Conservation (phyloP, 2,329 filamentous ascomycete species). For the Drechmeria coniospora region DNA sequence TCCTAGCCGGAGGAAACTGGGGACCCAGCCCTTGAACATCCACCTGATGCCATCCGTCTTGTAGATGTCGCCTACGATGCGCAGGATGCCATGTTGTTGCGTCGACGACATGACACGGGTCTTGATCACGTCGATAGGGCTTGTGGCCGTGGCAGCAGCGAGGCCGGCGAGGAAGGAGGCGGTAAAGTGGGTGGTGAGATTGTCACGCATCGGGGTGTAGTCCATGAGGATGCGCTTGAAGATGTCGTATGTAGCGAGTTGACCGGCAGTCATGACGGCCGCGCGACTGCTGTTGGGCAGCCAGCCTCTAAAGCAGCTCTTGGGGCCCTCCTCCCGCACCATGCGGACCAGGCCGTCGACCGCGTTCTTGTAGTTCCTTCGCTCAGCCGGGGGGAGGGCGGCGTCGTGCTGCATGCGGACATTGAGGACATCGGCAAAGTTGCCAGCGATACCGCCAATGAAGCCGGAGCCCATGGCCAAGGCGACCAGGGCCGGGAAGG, state of each 20-base stretch:
- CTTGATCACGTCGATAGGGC: slow-evolving; percentile 79
- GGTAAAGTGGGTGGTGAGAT: slow-evolving; percentile 61
- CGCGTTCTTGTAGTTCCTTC: slow-evolving; percentile 80
- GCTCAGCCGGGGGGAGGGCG: slow-evolving; percentile 54
- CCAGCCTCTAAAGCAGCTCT: slow-evolving; percentile 68
- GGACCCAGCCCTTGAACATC: slow-evolving; percentile 86
- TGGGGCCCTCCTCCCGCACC: slow-evolving; percentile 67
- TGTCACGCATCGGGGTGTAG: slow-evolving; percentile 52
- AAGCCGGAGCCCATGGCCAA: slow-evolving; percentile 77
- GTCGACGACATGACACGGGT: slow-evolving; percentile 67
- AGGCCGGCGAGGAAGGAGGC: slow-evolving; percentile 67
- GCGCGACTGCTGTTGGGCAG: slow-evolving; percentile 70
- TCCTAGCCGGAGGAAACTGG: slow-evolving; percentile 51
- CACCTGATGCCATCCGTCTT: slow-evolving; percentile 57
- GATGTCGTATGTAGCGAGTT: slow-evolving; percentile 71
- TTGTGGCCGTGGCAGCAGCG: slow-evolving; percentile 71
- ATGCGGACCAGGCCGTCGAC: slow-evolving; percentile 76
- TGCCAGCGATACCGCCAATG: slow-evolving; percentile 76
- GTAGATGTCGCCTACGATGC: slow-evolving; percentile 51
- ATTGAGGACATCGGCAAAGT: slow-evolving; percentile 91
- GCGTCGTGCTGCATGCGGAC: slow-evolving; percentile 96
- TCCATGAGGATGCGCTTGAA: slow-evolving; percentile 59
- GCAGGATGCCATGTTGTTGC: slow-evolving; percentile 33
- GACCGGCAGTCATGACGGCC: slow-evolving; percentile 74
- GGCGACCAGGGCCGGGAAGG: slow-evolving; percentile 61